Evolutionary conservation across 768 basidiomycete genomes (phyloP).

Genomic region (Termitomyces bulborhizus): DNA sequence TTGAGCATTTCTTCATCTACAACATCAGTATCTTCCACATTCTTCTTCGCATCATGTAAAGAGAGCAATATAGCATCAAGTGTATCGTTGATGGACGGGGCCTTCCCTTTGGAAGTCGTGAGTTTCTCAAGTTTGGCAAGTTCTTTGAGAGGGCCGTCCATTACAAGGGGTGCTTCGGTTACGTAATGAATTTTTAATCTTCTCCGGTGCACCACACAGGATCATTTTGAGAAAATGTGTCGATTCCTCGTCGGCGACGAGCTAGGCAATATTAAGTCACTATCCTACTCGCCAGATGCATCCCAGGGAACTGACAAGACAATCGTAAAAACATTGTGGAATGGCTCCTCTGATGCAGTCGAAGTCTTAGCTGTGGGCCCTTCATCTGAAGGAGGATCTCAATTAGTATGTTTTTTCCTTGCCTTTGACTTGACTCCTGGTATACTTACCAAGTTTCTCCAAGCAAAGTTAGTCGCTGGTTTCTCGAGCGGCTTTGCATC

Average conservation of each 20-base stretch:
- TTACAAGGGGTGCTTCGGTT: conserved; percentile 18
- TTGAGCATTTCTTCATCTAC: conserved; percentile 43
- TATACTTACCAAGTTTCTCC: conserved; percentile 11
- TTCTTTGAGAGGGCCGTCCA: conserved; percentile 78
- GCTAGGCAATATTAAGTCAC: conserved; percentile 65
- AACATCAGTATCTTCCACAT: conserved; percentile 40
- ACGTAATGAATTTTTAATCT: conserved; percentile 4
- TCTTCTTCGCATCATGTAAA: conserved; percentile 50
- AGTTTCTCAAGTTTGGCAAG: conserved; percentile 70
- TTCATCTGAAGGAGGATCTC: conserved; percentile 15
- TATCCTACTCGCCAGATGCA: conserved; percentile 33
- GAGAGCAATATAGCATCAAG: conserved; percentile 59
- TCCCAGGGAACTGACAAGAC: conserved; percentile 26
- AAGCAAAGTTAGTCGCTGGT: conserved; percentile 63
- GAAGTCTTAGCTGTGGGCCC: conserved; percentile 26
- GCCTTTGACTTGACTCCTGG: background rate
- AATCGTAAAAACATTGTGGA: conserved; percentile 25
- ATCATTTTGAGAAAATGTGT: conserved; percentile 35
- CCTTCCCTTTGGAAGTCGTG: conserved; percentile 47
- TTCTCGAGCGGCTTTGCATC: conserved; percentile 53
- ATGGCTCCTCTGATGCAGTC: conserved; percentile 26
- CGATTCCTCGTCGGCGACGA: conserved; percentile 75
- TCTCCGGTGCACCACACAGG: background rate
- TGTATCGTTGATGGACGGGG: conserved; percentile 48
- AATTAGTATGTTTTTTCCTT: conserved; percentile 29